Evolutionary conservation across 1,139 yeast species (phyloP).

Genomic region (Yamadazyma sp.): DNA sequence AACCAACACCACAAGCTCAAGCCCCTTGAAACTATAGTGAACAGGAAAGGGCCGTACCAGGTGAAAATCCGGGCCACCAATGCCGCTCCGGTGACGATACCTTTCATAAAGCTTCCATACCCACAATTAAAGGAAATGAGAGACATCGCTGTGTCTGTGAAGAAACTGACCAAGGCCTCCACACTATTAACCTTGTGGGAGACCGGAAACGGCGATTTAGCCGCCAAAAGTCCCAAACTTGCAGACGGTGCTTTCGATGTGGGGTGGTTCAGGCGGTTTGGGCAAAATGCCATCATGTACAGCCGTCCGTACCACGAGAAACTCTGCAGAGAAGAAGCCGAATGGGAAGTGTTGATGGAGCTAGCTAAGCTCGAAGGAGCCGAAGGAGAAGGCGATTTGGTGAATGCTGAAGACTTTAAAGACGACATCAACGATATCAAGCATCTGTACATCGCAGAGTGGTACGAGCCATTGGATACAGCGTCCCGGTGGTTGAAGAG

Average conservation of each 20-base stretch:
- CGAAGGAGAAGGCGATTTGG: conserved; percentile 4
- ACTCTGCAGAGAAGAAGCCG: conserved; percentile 21
- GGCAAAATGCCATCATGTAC: conserved; percentile 26
- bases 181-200: conserved; percentile 30
- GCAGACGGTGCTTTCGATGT: conserved; percentile 28
- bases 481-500: conserved; percentile 19
- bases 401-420: conserved; percentile 3
- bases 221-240: conserved; percentile 8
- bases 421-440: conserved; percentile 3
- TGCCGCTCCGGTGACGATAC: conserved; percentile 34
- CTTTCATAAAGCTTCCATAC: conserved; percentile 31
- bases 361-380: conserved; percentile 5
- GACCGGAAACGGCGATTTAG: conserved; percentile 10
- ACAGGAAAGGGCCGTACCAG: conserved; percentile 38
- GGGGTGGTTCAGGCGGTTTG: conserved; percentile 30
- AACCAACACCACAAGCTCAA: conserved; percentile 29
- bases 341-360: conserved; percentile 35
- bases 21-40: conserved; percentile 20
- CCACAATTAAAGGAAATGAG: conserved; percentile 20
- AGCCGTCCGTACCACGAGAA: conserved; percentile 30
- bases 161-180: conserved; percentile 25
- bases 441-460: conserved; percentile 13
- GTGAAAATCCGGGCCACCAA: conserved; percentile 30
- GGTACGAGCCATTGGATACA: conserved; percentile 26
- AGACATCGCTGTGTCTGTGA: conserved; percentile 33